phyloP scores from a whole-genome alignment of 495 filamentous ascomycete genomes.

The Thermothielavioides terrestris region DNA sequence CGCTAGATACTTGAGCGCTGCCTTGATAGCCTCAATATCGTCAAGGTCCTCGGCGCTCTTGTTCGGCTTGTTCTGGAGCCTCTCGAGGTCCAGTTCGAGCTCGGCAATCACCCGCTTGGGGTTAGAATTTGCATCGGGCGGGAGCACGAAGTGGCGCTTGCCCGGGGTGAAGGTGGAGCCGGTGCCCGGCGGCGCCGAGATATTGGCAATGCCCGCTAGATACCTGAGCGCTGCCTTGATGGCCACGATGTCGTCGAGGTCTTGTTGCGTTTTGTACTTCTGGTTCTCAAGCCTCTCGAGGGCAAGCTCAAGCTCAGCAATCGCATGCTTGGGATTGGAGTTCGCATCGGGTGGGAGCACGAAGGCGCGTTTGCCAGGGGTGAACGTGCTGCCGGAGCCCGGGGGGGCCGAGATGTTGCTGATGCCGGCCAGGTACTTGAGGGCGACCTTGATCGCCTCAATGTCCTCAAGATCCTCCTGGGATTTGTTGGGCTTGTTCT shows the following conservation, averaged over 20 bases:
- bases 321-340: constrained; percentile 19
- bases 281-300: constrained; percentile 22
- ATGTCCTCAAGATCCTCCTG: constrained; percentile 18
- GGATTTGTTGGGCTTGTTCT: constrained; percentile 26
- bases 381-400: constrained; percentile 18
- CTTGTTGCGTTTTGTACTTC: constrained; percentile 16
- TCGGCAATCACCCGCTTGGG: constrained; percentile 18
- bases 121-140: no score
- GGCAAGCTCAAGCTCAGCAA: constrained; percentile 17
- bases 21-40: constrained; percentile 18
- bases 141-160: constrained; percentile 10
- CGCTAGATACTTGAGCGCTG: constrained; percentile 16
- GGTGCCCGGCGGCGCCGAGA: constrained; percentile 19
- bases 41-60: constrained; percentile 16
- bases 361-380: constrained; percentile 15
- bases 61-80: constrained; percentile 20
- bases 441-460: constrained; percentile 17
- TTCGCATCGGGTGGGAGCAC: constrained; percentile 12
- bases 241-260: constrained; percentile 17
- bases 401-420: constrained; percentile 19
- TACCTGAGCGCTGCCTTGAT: constrained; percentile 19
- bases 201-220: constrained; percentile 17
- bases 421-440: constrained; percentile 21
- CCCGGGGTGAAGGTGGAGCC: constrained; percentile 21
- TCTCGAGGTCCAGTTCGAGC: constrained; percentile 15